Percentiles rank a stretch among this genome's conserved stretches.
phyloP scores from a whole-genome alignment of 352 stramenopile species.

The Pythium dissimile region DNA sequence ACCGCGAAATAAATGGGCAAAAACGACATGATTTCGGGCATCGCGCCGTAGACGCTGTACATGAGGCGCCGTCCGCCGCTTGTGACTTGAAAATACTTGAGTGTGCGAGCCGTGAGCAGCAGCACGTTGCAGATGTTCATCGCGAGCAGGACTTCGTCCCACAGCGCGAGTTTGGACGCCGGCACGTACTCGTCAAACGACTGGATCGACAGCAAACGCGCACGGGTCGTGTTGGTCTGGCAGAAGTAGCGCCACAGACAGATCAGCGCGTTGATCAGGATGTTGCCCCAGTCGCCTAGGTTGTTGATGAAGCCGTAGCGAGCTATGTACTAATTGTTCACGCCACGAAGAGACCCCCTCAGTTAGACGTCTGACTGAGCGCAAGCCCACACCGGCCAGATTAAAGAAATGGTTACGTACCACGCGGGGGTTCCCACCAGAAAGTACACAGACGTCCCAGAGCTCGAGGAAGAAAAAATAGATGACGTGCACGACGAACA shows the following conservation, averaged over 20 bases:
- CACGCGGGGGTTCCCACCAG: slow-evolving; percentile 36
- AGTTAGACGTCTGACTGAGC: too few relatives aligned
- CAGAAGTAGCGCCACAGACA: slow-evolving; percentile 57
- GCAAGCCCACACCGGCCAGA: background rate
- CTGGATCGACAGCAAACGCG: slow-evolving; percentile 40
- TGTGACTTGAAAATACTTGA: slow-evolving; percentile 75
- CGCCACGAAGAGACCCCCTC: background rate
- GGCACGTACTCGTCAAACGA: slow-evolving; percentile 62
- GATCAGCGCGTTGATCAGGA: slow-evolving; percentile 51
- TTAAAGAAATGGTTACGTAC: slow-evolving; percentile 26
- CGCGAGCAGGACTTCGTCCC: slow-evolving; percentile 57
- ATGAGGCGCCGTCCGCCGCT: slow-evolving; percentile 59
- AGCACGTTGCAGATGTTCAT: slow-evolving; percentile 72
- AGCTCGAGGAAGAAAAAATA: slow-evolving; percentile 64
- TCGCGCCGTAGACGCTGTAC: slow-evolving; percentile 66
- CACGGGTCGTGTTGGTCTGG: slow-evolving; percentile 32
- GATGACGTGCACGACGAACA: slow-evolving; percentile 46
- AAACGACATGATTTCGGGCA: slow-evolving; percentile 69
- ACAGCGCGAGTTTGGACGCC: slow-evolving; percentile 39
- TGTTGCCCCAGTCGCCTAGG: slow-evolving; percentile 62
- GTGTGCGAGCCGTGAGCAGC: slow-evolving; percentile 49
- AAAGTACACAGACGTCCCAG: slow-evolving; percentile 65
- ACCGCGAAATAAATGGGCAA: slow-evolving; percentile 61
- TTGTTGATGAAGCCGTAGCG: slow-evolving; percentile 68
- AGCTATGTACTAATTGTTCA: slow-evolving; percentile 42